Percentiles rank a stretch among this genome's conserved stretches.
phyloP scores from a whole-genome alignment of 2,329 filamentous ascomycete genomes.

The Aspergillus floridensis region DNA sequence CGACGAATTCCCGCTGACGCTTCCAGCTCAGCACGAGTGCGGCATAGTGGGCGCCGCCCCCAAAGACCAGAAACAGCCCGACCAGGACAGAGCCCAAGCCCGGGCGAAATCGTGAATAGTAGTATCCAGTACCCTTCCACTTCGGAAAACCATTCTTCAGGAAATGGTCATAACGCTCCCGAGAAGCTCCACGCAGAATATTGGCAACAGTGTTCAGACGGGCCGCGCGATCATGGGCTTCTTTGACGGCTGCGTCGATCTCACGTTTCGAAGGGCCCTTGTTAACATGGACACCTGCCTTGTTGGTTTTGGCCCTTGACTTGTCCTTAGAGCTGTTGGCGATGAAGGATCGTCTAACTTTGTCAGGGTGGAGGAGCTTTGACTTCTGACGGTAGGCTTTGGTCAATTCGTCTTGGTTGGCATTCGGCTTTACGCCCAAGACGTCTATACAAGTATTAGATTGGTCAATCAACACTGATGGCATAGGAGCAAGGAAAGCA shows the following conservation, averaged over 20 bases:
- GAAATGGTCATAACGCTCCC: conserved; percentile 94
- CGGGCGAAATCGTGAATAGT: conserved; percentile 90
- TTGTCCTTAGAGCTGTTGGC: conserved; percentile 62
- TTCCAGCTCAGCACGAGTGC: conserved; percentile 83
- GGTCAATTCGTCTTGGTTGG: conserved; percentile 82
- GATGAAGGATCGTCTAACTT: conserved; percentile 80
- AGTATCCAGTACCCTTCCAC: conserved; percentile 98
- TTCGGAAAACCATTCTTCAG: conserved; percentile 86
- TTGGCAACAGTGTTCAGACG: conserved; percentile 80
- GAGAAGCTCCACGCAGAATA: conserved; percentile 74
- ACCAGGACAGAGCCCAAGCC: conserved; percentile 80
- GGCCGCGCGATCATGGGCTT: conserved; percentile 77
- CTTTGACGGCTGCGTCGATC: conserved; percentile 74
- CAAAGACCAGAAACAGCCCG: conserved; percentile 77
- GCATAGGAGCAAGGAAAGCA: not conserved
- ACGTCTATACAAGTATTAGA: conserved; percentile 56
- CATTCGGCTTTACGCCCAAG: conserved; percentile 70
- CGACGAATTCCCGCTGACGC: conserved; percentile 85
- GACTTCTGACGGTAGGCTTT: conserved; percentile 92
- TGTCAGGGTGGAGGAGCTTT: conserved; percentile 84
- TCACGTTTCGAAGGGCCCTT: conserved; percentile 72
- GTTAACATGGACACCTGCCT: conserved; percentile 62
- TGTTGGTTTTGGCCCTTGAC: conserved; percentile 51
- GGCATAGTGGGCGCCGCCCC: conserved; percentile 83
- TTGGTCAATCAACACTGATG: conserved; percentile 2